Percentiles rank a stretch among this genome's conserved stretches.
Evolutionary conservation across 1,139 yeast species (phyloP).

Genomic region (Yamadazyma trypodendri): DNA sequence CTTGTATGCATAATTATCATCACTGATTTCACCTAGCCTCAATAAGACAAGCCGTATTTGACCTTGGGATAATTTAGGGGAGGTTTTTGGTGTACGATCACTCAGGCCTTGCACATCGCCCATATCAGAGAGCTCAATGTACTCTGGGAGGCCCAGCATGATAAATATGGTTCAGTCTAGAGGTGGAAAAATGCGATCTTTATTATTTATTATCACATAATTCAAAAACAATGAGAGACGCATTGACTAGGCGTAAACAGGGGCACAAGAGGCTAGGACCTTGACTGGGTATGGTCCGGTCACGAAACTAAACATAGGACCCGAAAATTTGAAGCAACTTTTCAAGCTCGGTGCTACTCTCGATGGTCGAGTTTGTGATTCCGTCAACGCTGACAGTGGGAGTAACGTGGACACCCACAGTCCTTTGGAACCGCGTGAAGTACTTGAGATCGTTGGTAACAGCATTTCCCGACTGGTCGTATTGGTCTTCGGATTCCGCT

Average conservation of each 20-base stretch:
- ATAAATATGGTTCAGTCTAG: no score
- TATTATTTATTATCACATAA: no score
- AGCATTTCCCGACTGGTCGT: constrained; percentile 57
- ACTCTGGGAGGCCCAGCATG: no score
- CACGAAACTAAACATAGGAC: constrained; percentile 1
- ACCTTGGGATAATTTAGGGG: constrained; percentile 17
- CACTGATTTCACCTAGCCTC: constrained; percentile 32
- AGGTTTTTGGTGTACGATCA: neutral
- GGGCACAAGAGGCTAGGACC: no score
- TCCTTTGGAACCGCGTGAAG: constrained; percentile 70
- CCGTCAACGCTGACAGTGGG: constrained; percentile 84
- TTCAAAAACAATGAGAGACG: neutral
- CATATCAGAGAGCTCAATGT: constrained; percentile 11
- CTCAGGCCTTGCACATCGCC: no score
- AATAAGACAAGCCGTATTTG: constrained; percentile 29
- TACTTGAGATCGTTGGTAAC: constrained; percentile 66
- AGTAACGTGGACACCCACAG: constrained; percentile 77
- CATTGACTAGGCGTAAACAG: neutral
- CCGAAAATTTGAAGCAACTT: constrained; percentile 32
- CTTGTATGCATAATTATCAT: constrained; percentile 21
- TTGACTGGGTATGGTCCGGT: no score
- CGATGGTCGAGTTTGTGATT: constrained; percentile 39
- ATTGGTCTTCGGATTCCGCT: constrained; percentile 21
- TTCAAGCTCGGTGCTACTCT: constrained; percentile 38
- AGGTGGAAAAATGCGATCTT: no score